Conservation (phyloP, 169 alveolate genomes). For the Neospora caninum region DNA sequence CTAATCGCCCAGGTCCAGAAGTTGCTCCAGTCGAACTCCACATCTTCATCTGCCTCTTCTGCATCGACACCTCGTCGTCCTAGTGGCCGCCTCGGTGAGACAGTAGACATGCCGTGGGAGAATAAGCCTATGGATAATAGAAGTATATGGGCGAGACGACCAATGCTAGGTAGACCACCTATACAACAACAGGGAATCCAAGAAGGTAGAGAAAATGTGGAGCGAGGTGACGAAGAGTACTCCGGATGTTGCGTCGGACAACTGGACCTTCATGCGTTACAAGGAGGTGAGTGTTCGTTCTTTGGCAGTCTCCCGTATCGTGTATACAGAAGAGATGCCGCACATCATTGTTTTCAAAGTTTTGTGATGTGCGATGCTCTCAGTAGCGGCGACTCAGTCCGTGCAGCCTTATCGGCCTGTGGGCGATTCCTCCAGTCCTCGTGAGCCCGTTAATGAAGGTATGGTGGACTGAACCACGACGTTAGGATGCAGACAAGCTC, state of each 20-base stretch:
- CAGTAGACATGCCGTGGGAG: neutral
- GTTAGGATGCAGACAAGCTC: neutral
- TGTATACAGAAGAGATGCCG: neutral
- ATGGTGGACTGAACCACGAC: neutral
- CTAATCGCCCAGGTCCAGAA: constrained; percentile 16
- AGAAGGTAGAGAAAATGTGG: neutral
- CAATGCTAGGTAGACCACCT: neutral
- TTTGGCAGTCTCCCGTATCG: too few relatives aligned
- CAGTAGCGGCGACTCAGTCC: neutral
- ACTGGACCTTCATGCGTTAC: neutral
- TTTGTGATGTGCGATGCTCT: neutral
- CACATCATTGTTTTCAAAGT: neutral
- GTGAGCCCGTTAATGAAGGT: neutral
- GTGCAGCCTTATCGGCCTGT: neutral
- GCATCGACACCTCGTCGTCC: neutral
- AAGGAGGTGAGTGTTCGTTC: neutral
- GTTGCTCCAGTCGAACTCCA: neutral
- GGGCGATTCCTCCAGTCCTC: neutral
- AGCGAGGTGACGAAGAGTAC: neutral
- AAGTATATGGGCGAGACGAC: neutral
- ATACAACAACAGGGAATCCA: neutral
- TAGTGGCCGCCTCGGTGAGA: neutral
- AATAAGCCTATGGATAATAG: neutral
- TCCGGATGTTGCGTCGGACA: neutral
- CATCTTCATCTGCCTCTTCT: constrained; percentile 9